Base-by-base conservation (phyloP, 129 eudicot genomes). In the Chrysanthemum seticuspe region DNA sequence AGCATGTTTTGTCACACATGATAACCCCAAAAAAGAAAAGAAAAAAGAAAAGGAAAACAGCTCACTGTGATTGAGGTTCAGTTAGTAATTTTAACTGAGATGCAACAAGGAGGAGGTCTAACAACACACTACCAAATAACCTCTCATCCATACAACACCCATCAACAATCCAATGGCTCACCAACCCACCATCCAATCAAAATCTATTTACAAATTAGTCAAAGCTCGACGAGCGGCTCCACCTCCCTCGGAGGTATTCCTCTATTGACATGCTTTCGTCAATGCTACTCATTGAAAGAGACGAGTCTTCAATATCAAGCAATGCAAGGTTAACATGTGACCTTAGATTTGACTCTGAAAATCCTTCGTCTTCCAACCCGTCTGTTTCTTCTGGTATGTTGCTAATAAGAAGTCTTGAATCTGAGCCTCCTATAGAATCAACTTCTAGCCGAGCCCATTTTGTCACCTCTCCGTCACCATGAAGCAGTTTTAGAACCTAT, bases 221-320 rank as follows among this genome's bases (percentile, higher is more conserved):
- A 31, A 94, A 85, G 83, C 99, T 94, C 36, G 97, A 85, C 18
- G 97, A 86, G 3, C 96, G 91, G 80, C 99, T 90, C 96, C 96
- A 87, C 83, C 97, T 75, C 54, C 92, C 97, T 73, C 84, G 73
- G 4, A 90, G 70, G 77, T 94, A 90, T 27, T 90, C 96, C 80
- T 90, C 99, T 6, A 94, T 75, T 1, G 96, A 94, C 34, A 90
- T 77, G 59, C 74, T 87, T 52, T 85, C 93, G 69, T 88, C 99
- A 6, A 85, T 80, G 80, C 99, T 94, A 56, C 98, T 84, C 74
- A 86, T 53, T 1, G 99, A 90, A 6, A 78, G 73, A 21, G 97
- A 88, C 10, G 89, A 85, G 15, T 88, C 95, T 21, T 92, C 97
- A 2, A 94, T 76, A 8, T 88, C 97, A 13, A 83, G 96, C 82